phyloP scores from a whole-genome alignment of 176 grass and related monocot genomes.

The Oryza punctata region DNA sequence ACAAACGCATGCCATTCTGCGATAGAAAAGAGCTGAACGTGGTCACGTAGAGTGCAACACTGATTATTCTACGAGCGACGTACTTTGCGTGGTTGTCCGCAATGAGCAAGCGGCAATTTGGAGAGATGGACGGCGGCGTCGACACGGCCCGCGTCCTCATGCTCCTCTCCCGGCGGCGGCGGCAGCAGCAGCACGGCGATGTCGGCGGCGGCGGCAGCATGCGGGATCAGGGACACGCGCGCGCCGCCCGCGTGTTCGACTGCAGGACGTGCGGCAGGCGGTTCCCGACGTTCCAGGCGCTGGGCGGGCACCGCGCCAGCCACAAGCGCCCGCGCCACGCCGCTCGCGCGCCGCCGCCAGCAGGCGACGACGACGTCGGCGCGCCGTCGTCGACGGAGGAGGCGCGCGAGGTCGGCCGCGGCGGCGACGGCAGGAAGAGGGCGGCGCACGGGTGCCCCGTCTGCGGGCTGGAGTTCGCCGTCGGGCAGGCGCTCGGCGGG shows the following conservation, averaged over 20 bases:
- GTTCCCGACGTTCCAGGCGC: conserved; percentile 79
- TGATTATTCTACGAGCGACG: neutral
- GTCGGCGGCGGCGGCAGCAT: neutral
- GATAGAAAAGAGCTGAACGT: neutral
- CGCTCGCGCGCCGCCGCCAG: neutral
- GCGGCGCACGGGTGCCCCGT: conserved; percentile 46
- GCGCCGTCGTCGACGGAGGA: neutral
- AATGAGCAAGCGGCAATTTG: conserved; percentile 16
- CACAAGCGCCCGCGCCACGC: conserved; percentile 46
- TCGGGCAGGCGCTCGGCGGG: conserved; percentile 64
- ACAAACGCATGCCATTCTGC: neutral
- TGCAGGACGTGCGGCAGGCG: conserved; percentile 71
- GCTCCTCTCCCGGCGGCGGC: conserved; percentile 39
- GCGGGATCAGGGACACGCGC: neutral
- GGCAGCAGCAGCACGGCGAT: neutral
- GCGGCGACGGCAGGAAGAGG: neutral
- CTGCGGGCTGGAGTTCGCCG: conserved; percentile 53
- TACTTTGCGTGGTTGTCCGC: neutral
- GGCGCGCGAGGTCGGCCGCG: neutral
- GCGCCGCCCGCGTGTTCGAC: conserved; percentile 47
- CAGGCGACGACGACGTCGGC: neutral
- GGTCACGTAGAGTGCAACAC: too few species aligned
- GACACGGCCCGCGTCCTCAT: conserved; percentile 42
- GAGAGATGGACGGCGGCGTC: conserved; percentile 27
- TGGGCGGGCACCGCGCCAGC: conserved; percentile 81